These are phyloP conservation scores for Coemansia sp. DNA, from an alignment of 192 early-diverging fungal species.

Conservation along the genomic window DNA sequence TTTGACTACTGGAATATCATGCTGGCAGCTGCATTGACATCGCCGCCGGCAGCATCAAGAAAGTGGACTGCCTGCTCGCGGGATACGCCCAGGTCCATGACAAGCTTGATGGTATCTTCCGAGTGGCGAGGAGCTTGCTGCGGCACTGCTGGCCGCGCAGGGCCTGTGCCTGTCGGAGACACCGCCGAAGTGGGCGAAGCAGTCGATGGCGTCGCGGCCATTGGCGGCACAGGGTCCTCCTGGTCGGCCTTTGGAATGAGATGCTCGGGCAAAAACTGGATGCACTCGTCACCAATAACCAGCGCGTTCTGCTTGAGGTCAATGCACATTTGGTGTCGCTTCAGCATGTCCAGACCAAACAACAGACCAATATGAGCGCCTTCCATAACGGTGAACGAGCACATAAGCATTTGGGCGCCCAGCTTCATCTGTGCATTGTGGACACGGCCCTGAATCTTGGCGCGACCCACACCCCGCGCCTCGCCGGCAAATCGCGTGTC, in stretches of 20 bases:
- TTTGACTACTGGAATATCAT: constrained; percentile 68
- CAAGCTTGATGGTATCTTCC: constrained; percentile 67
- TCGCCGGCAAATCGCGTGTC: constrained; percentile 87
- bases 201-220: constrained; percentile 10
- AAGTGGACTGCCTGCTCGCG: constrained; percentile 76
- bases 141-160: constrained; percentile 19
- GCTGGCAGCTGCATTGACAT: constrained; percentile 83
- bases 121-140: constrained; percentile 13
- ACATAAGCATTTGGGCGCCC: constrained; percentile 73
- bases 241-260: constrained; percentile 69
- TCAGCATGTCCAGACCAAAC: constrained; percentile 96
- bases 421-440: constrained; percentile 86
- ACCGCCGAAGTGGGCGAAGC: constrained; percentile 8
- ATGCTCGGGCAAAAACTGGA: constrained; percentile 91
- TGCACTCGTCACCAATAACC: constrained; percentile 73
- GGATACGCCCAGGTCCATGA: constrained; percentile 78
- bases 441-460: constrained; percentile 95
- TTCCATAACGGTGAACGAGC: constrained; percentile 94
- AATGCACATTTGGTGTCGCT: constrained; percentile 86
- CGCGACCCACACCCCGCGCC: constrained; percentile 91
- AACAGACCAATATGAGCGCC: constrained; percentile 85
- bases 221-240: constrained; percentile 29
- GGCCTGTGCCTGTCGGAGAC: background rate
- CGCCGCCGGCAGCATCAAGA: constrained; percentile 76
- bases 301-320: constrained; percentile 82